A percentile compares a stretch with the other conserved stretches of the same genome.
Conservation (phyloP, 2,329 filamentous ascomycete genomes). For the Microsporum canis region DNA sequence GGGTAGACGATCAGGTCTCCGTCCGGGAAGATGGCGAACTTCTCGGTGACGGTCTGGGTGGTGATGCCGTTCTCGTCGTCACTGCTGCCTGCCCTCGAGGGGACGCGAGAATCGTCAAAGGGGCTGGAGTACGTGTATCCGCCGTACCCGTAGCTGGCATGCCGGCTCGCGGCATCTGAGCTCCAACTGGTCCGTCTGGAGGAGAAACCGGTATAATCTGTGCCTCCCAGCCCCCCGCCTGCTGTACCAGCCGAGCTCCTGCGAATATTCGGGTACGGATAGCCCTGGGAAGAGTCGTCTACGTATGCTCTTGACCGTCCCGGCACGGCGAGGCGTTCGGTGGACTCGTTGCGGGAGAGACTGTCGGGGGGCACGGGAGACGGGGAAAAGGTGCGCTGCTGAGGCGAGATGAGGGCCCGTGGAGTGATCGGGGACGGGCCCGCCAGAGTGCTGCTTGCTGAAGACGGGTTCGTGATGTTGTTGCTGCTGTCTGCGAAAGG, state of each 20-base stretch:
- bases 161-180: conserved; percentile 45
- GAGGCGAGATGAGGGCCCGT: conserved; percentile 1
- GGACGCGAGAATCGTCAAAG: conserved; percentile 49
- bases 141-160: conserved; percentile 17
- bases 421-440: background rate
- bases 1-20: conserved; percentile 56
- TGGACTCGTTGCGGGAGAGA: background rate
- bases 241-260: background rate
- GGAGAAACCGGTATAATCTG: conserved; percentile 40
- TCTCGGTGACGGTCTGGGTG: conserved; percentile 61
- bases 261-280: background rate
- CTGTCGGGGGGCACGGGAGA: background rate
- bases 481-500: background rate
- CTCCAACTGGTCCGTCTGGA: conserved; percentile 56
- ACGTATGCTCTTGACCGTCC: background rate
- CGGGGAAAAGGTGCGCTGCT: conserved; percentile 6
- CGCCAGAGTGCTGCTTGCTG: background rate
- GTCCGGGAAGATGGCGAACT: conserved; percentile 60
- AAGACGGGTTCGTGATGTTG: background rate
- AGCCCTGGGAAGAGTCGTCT: background rate
- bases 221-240: background rate
- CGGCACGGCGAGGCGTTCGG: conserved; percentile 8
- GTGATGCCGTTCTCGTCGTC: conserved; percentile 48
- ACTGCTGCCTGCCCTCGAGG: conserved; percentile 51
- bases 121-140: conserved; percentile 23